These are phyloP conservation scores for Lactarius sp. DNA, from an alignment of 768 basidiomycete genomes.

Conservation along the genomic window DNA sequence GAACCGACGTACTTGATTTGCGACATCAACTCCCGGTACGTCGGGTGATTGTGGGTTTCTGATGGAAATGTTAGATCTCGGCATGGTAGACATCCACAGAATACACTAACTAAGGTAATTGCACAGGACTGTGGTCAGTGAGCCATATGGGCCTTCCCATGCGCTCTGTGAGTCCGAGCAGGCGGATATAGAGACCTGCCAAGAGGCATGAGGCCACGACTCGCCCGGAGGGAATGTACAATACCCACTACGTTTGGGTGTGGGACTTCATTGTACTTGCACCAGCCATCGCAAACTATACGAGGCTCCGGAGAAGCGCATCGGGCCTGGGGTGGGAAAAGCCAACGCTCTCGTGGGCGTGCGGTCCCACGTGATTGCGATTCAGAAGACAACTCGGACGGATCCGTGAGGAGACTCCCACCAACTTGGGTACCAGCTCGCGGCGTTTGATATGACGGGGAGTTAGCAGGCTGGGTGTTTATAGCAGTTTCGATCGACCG, in stretches of 20 bases:
- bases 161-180: constrained; percentile 28
- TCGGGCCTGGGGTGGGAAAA: constrained; percentile 9
- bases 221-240: not conserved
- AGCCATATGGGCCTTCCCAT: constrained; percentile 27
- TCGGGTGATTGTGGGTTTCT: constrained; percentile 4
- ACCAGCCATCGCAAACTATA: constrained; percentile 26
- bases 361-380: not conserved
- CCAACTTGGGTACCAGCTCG: not conserved
- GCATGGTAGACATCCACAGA: not conserved
- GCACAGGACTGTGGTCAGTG: constrained; percentile 25
- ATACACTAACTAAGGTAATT: constrained; percentile 18
- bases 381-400: not conserved
- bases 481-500: not conserved
- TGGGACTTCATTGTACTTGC: not conserved
- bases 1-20: constrained; percentile 21
- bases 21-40: constrained; percentile 13
- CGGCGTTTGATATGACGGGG: not conserved
- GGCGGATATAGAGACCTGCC: constrained; percentile 24
- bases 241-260: constrained; percentile 19
- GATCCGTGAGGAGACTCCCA: not conserved
- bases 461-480: not conserved
- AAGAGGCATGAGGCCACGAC: not conserved
- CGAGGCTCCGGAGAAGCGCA: constrained; percentile 24
- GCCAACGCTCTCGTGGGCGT: not conserved
- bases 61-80: constrained; percentile 6